Percentiles rank a stretch among this genome's conserved stretches.
Evolutionary conservation across 116 monocot genomes (phyloP).

Genomic region (Papilionanthe hybrid): DNA sequence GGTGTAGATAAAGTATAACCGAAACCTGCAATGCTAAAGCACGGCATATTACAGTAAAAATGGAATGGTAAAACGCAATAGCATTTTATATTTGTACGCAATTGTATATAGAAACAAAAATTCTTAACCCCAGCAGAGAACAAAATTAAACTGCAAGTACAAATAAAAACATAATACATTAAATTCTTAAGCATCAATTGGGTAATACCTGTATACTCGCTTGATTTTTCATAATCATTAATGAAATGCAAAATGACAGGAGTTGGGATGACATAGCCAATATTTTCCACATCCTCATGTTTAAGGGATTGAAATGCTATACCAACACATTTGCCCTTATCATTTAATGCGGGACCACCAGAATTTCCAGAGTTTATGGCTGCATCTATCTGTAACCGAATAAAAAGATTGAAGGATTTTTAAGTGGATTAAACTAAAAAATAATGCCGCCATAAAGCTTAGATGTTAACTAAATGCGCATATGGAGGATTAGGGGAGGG

Average conservation of each 20-base stretch:
- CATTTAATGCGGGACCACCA: constrained; percentile 95
- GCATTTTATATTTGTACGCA: background rate
- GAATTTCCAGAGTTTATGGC: constrained; percentile 99
- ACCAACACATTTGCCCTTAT: constrained; percentile 96
- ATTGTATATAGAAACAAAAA: background rate
- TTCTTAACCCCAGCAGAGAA: background rate
- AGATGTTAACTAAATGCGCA: background rate
- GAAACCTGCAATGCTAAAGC: background rate
- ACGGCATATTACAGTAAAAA: background rate
- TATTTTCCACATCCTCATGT: constrained; percentile 98
- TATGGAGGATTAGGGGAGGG: background rate
- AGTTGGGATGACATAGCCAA: constrained; percentile 98
- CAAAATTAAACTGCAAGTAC: background rate
- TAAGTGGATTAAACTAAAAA: background rate
- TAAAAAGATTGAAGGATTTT: background rate
- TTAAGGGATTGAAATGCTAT: constrained; percentile 99
- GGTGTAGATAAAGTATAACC: background rate
- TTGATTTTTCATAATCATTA: constrained; percentile 87
- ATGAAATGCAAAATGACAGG: constrained; percentile 96
- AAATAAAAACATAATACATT: constrained; percentile 1
- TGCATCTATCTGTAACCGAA: constrained; percentile 82
- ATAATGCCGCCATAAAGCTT: background rate
- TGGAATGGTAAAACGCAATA: background rate
- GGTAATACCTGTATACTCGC: constrained; percentile 80
- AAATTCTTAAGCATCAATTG: background rate